A percentile compares a stretch with the other conserved stretches of the same genome.
Evolutionary conservation across 129 eudicot genomes (phyloP).

Genomic region (Flaveria sonorensis): DNA sequence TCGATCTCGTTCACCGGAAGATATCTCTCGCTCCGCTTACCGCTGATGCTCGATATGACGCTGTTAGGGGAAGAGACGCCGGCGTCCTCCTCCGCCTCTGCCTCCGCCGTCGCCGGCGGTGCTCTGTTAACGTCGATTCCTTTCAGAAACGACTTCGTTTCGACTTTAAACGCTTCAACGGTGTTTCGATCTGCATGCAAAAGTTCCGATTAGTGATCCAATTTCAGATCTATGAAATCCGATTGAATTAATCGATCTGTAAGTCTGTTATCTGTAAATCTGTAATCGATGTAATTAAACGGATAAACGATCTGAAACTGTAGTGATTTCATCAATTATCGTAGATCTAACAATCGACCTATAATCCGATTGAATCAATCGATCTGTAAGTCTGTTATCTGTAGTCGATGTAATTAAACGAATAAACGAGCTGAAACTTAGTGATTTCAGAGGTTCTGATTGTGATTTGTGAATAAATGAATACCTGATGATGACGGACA

Average conservation of each 20-base stretch:
- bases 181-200: constrained; percentile 63
- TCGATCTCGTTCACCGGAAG: constrained; percentile 49
- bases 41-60: constrained; percentile 84
- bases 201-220: not conserved
- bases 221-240: constrained; percentile 11
- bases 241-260: not conserved
- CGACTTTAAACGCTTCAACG: constrained; percentile 50
- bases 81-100: constrained; percentile 58
- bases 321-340: not conserved
- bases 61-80: constrained; percentile 96
- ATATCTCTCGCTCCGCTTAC: constrained; percentile 79
- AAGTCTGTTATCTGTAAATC: not conserved
- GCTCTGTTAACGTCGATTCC: constrained; percentile 92
- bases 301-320: no score
- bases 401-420: no score
- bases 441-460: no score
- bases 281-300: no score
- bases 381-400: no score
- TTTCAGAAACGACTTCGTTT: constrained; percentile 67
- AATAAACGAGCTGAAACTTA: no score
- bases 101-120: constrained; percentile 52
- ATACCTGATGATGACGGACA: constrained; percentile 45
- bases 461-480: not conserved
- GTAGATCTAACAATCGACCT: constrained; percentile 21
- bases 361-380: not conserved